Percentiles rank a stretch among this genome's conserved stretches.
phyloP scores from a whole-genome alignment of 192 early-diverging fungal genomes.

The Coemansia pectinata region DNA sequence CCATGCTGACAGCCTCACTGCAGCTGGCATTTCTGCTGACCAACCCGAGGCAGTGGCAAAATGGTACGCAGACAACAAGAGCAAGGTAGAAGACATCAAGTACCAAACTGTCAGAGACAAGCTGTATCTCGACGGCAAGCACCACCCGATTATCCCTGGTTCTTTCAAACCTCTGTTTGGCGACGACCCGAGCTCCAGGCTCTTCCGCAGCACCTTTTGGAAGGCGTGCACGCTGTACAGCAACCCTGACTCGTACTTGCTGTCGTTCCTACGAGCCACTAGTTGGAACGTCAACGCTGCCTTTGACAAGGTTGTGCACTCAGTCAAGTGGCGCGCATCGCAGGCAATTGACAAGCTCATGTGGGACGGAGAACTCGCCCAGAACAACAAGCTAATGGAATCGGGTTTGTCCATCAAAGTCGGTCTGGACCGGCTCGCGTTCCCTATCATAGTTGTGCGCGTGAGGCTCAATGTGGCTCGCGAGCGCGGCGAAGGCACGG shows the following conservation, averaged over 20 bases:
- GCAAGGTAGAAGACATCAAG: slow-evolving; percentile 9
- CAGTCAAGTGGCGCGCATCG: slow-evolving; percentile 70
- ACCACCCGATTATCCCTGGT: slow-evolving; percentile 14
- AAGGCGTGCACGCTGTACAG: slow-evolving; percentile 33
- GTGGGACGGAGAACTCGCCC: slow-evolving; percentile 58
- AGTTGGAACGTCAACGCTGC: slow-evolving; percentile 78
- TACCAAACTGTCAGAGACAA: slow-evolving; percentile 33
- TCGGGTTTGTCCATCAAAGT: slow-evolving; percentile 49
- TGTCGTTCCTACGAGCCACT: slow-evolving; percentile 75
- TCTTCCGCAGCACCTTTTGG: slow-evolving; percentile 41
- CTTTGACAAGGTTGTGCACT: slow-evolving; percentile 60
- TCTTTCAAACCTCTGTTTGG: slow-evolving; percentile 40
- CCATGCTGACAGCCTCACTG: not conserved
- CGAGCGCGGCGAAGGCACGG: slow-evolving; percentile 23
- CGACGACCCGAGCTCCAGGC: slow-evolving; percentile 10
- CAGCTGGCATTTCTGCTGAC: slow-evolving; percentile 1
- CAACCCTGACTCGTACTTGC: slow-evolving; percentile 66
- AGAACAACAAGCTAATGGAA: slow-evolving; percentile 45
- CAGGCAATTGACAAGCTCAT: slow-evolving; percentile 61
- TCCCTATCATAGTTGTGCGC: slow-evolving; percentile 44
- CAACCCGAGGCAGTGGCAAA: slow-evolving; percentile 10
- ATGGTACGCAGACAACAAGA: slow-evolving; percentile 39
- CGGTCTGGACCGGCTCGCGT: slow-evolving; percentile 55
- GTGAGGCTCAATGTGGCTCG: slow-evolving; percentile 23
- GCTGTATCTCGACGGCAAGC: slow-evolving; percentile 35